phyloP scores from a whole-genome alignment of 805 yeast species.

The Candida incommunis region DNA sequence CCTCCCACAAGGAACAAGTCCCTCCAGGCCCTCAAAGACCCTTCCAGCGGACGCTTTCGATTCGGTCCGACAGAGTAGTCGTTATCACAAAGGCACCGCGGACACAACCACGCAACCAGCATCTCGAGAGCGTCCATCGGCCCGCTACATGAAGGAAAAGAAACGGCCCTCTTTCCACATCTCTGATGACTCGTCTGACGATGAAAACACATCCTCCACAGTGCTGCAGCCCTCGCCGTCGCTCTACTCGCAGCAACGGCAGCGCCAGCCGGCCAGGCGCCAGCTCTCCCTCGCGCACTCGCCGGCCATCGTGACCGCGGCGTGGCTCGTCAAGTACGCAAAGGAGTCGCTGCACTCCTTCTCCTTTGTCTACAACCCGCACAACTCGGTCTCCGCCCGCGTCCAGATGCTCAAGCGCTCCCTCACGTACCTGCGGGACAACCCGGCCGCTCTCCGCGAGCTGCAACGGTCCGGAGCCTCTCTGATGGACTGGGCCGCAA shows the following conservation, averaged over 20 bases:
- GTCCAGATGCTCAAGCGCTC: slow-evolving; percentile 1
- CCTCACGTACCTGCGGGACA: neutral
- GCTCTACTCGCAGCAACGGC: neutral
- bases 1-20: too few relatives aligned
- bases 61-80: too few relatives aligned
- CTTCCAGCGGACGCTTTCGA: too few relatives aligned
- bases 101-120: too few relatives aligned
- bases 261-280: neutral
- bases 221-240: neutral
- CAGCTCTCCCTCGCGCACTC: neutral
- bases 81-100: too few relatives aligned
- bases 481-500: neutral
- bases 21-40: too few relatives aligned
- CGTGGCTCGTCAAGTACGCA: neutral
- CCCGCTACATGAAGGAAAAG: neutral
- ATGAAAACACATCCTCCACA: neutral
- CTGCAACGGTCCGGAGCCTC: neutral
- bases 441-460: slow-evolving; percentile 1
- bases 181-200: neutral
- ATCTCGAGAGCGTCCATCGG: too few relatives aligned
- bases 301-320: neutral
- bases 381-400: neutral
- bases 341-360: neutral
- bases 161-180: neutral
- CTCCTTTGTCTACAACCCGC: slow-evolving; percentile 1